Evolutionary conservation across 306 rosid genomes (phyloP), one percentile per base, ranked within the genome.

Genomic region (Coriaria nepalensis): DNA sequence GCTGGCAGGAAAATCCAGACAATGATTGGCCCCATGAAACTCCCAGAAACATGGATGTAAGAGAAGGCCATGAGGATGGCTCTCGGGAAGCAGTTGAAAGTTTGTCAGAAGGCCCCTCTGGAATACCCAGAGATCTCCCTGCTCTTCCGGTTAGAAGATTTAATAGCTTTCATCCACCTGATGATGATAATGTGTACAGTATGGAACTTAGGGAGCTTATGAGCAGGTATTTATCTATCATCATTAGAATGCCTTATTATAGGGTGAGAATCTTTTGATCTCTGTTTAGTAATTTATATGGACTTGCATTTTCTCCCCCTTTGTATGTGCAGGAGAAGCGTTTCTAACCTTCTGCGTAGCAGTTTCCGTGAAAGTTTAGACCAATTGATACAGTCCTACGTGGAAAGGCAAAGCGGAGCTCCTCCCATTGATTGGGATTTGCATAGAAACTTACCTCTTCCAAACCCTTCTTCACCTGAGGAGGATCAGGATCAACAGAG

Each of bases 341-440:
- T 92, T 62, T 92, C 98, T 15, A 92, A 86, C 71, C 98, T 92
- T 75, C 98, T 92, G 63, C 98, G 88, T 8, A 92, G 98, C 54
- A 96, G 98, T 15, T 92, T 92, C 66, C 98, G 96, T 6, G 98
- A 92, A 82, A 92, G 96, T 75, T 70, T 92, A 65, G 98, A 92
- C 67, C 98, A 92, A 11, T 71, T 92, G 60, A 92, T 92, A 54
- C 96, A 92, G 69, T 92, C 98, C 2, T 92, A 92, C 43, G 98
- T 85, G 35, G 94, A 82, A 69, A 86, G 98, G 83, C 94, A 78
- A 80, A 83, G 94, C 53, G 86, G 68, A 56, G 64, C 98, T 15
- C 98, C 96, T 49, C 98, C 96, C 49, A 75, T 92, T 59, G 96
- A 92, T 72, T 92, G 98, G 98, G 96, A 92, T 85, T 79, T 85